phyloP scores from a whole-genome alignment of 371 early-diverging fungal genomes.

The Haplosporangium sp. region DNA sequence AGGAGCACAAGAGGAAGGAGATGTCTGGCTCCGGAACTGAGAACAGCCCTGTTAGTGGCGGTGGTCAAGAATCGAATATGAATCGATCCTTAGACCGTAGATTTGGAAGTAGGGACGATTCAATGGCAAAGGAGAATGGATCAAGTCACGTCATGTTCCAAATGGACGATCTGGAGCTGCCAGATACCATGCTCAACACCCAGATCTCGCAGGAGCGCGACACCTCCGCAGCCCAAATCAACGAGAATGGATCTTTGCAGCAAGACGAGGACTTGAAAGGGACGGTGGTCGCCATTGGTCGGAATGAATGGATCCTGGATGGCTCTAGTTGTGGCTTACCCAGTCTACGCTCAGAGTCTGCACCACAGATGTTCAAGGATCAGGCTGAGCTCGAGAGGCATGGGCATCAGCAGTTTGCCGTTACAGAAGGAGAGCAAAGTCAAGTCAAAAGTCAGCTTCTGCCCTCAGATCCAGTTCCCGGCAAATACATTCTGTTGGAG shows the following conservation, averaged over 20 bases:
- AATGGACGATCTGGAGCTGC: conserved; percentile 56
- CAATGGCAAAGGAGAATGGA: conserved; percentile 12
- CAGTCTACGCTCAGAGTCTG: conserved; percentile 18
- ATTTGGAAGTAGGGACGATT: conserved; percentile 4
- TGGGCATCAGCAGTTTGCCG: conserved; percentile 29
- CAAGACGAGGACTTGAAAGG: neutral
- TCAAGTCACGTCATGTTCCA: conserved; percentile 45
- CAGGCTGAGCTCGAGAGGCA: conserved; percentile 35
- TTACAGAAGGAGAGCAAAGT: conserved; percentile 7
- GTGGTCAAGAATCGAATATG: neutral
- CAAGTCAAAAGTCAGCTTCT: conserved; percentile 32
- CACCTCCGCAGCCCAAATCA: conserved; percentile 18
- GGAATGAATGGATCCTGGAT: conserved; percentile 51
- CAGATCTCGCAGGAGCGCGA: conserved; percentile 7
- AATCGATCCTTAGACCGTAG: conserved; percentile 12
- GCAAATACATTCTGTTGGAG: conserved; percentile 87
- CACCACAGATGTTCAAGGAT: conserved; percentile 13
- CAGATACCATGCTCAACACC: conserved; percentile 20
- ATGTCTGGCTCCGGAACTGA: conserved; percentile 1
- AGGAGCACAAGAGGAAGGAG: conserved; percentile 39
- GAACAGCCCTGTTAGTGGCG: neutral
- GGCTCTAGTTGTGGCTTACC: conserved; percentile 22
- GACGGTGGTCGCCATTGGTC: conserved; percentile 18
- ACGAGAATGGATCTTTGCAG: conserved; percentile 8
- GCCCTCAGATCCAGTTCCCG: conserved; percentile 58